Base-by-base conservation (phyloP, 768 basidiomycete genomes). In the Suillus subalutaceus region DNA sequence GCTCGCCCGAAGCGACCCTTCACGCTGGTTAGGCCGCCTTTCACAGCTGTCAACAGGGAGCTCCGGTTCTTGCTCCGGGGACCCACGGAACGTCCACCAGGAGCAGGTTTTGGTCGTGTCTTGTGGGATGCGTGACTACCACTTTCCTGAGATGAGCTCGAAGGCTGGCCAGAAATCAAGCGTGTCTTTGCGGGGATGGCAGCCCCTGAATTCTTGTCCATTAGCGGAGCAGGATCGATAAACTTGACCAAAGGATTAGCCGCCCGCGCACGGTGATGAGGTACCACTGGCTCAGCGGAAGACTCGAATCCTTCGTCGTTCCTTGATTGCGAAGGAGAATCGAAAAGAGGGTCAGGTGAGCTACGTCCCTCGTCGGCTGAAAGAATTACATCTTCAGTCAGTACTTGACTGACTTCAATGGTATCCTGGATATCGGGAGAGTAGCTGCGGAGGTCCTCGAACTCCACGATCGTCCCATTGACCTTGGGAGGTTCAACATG, bases 211-310 rank as follows among this genome's bases (percentile, higher is more conserved):
- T 56, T 44, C 41, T 67, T 64, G 5, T 60, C 55, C 23, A 79
- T 68, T 15, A 72, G 65, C 7, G 81, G 74, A 37, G 72, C 58
- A 40, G 74, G 52, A 62, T 89, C 85, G 5, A 82, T 75, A 66
- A 86, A 73, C 69, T 86, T 86, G 23, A 90, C 82, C 5, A 80
- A 79, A 18, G 90, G 87, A 32, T 88, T 86, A 20, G 81, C 79
- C 16, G 75, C 78, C 53, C 86, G 83, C 1, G 73, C 77, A 63
- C 84, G 84, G 72, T 88, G 88, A 7, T 68, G 67, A 30, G 79
- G 79, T 6, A 77, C 55, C 6, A 30, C 35, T 3, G 66, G 9
- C 1, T 60, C 68, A 18, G 26, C 63, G 41, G 66, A 12, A 18
- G 67, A 66, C 56, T 4, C 38, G 66, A 70, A 69, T 5, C 56